phyloP scores from a whole-genome alignment of 352 stramenopile species.

The Globisporangium mamillatum region DNA sequence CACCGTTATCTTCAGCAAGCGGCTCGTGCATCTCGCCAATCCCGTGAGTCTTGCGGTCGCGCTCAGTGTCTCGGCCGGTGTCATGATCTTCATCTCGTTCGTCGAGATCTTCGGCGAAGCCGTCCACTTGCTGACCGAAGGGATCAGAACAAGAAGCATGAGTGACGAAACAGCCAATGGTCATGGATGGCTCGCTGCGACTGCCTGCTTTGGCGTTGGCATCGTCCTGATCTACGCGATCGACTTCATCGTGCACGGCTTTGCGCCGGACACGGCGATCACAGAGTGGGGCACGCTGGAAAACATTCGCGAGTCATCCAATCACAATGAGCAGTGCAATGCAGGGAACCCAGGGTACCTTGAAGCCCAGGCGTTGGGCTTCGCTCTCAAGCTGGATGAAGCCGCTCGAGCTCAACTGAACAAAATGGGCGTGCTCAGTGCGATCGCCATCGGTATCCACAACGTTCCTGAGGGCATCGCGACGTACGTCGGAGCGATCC shows the following conservation, averaged over 20 bases:
- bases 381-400: conserved; percentile 42
- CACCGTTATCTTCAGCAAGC: conserved; percentile 67
- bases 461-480: conserved; percentile 97
- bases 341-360: conserved; percentile 18
- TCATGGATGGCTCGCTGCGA: conserved; percentile 74
- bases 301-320: conserved; percentile 29
- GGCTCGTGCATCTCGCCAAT: conserved; percentile 53
- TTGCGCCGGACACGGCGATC: conserved; percentile 30
- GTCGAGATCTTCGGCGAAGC: conserved; percentile 57
- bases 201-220: conserved; percentile 82
- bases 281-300: conserved; percentile 29
- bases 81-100: conserved; percentile 79
- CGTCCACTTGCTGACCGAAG: conserved; percentile 38
- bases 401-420: conserved; percentile 53
- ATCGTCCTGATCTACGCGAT: conserved; percentile 60
- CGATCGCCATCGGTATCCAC: conserved; percentile 91
- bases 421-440: conserved; percentile 89
- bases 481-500: conserved; percentile 90
- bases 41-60: conserved; percentile 50
- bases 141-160: conserved; percentile 32
- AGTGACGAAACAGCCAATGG: conserved; percentile 22
- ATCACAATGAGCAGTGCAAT: conserved; percentile 23
- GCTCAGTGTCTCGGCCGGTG: conserved; percentile 58
- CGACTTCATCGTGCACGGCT: conserved; percentile 42
- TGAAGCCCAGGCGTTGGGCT: conserved; percentile 26